Base-by-base conservation (phyloP, 2,329 filamentous ascomycete genomes). In the Clarireedia paspali region DNA sequence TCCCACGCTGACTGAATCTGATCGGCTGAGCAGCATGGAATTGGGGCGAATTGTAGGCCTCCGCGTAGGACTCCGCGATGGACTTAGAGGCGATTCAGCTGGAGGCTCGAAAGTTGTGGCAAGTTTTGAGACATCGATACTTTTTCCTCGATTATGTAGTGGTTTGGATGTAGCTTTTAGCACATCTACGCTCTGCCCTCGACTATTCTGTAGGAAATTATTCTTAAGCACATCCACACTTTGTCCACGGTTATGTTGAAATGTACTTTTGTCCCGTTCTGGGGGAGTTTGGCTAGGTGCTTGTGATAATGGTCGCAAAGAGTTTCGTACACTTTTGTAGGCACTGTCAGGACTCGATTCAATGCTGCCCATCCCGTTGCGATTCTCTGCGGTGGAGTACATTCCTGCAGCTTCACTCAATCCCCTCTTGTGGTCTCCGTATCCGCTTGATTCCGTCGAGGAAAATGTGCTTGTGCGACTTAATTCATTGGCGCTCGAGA, bases 291-390 rank as follows among this genome's bases (percentile, higher is more conserved):
- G 61, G 54, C 76, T 80, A 3, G 87, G 85, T 1, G 81, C 75
- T 67, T 88, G 87, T 3, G 85, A 82, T 6, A 91, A 77, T 24
- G 88, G 88, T 49, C 89, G 83, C 58, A 95, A 75, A 23, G 89
- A 91, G 66, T 88, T 87, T 53, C 90, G 85, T 58, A 87, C 80
- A 62, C 79, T 85, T 62, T 81, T 83, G 67, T 90, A 91, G 60
- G 85, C 77, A 63, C 81, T 83, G 36, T 83, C 82, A n/a, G 82
- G 76, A 59, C 73, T 79, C 38, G 68, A 66, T 44, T 74, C 71
- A 56, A 72, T 59, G 39, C 64, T 70, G 7, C 68, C 72, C 70
- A 57, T 65, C 26, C 49, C 70, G 72, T 63, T 74, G 71, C 53
- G 74, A 70, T 76, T 73, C 67, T 77, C 70, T 57, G 72, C 72